Base-by-base conservation (phyloP, 164 flowering plant genomes). In the Piper betle region DNA sequence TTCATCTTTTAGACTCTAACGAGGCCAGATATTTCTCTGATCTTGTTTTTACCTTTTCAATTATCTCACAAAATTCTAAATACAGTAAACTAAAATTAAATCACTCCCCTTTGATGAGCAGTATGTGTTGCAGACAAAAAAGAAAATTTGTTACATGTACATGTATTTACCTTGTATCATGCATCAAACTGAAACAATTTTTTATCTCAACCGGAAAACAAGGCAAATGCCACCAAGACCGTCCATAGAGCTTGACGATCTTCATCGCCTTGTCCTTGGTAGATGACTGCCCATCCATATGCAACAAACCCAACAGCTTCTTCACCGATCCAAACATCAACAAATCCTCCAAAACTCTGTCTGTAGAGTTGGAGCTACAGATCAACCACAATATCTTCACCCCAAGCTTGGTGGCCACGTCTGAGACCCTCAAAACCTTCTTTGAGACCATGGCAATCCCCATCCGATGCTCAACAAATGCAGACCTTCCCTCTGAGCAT, bases 401-500 rank as follows among this genome's bases (percentile, higher is more conserved):
- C 53, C 71, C 81, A 12, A 72, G 39, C 61, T 80, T 75, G 0
- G 83, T 83, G 12, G 78, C 77, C 6, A 65, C 17, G 2, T 62
- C 66, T 0, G 95, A 85, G 0, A 81, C 86, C 0, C 69, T 57
- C 61, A 83, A 37, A 42, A 85, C 52, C 62, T 81, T 87, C 74
- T 82, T 85, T 0, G 84, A 43, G 0, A 83, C 63, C 0, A 71
- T 81, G 0, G 86, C 76, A 3, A 87, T 75, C 2, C 83, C 91
- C 57, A 81, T 33, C 1, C 74, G 77, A 40, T 87, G 95, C 57
- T 81, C 95, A 15, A 62, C 77, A 43, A 87, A 65, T 3, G 89
- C 88, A 50, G 72, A 53, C 61, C 95, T 70, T 12, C 91, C 96
- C 12, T 85, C 96, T 0, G 89, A 83, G 42, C 82, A 78, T 25